A percentile compares a stretch with the other conserved stretches of the same genome.
phyloP scores from a whole-genome alignment of 2,329 filamentous ascomycete species.

The Pestalotiopsis sp. region DNA sequence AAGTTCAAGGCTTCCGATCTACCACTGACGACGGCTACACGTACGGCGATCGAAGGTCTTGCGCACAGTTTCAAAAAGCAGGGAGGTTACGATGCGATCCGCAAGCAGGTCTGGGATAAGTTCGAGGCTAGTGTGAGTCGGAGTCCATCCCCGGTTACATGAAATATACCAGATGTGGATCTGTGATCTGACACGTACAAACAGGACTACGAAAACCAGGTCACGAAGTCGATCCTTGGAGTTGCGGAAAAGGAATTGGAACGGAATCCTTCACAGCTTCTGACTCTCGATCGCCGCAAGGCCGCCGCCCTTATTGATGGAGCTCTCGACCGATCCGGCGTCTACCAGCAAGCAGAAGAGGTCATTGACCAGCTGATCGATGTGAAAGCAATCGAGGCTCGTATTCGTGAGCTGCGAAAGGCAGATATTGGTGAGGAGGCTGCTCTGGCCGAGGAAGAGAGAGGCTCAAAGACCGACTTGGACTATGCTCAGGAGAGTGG shows the following conservation, averaged over 20 bases:
- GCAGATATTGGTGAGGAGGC: constrained; percentile 71
- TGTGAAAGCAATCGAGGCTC: constrained; percentile 66
- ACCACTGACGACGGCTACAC: constrained; percentile 72
- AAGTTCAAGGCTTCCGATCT: constrained; percentile 77
- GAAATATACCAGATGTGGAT: background rate
- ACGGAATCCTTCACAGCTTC: constrained; percentile 69
- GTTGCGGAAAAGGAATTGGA: constrained; percentile 76
- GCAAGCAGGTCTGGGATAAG: constrained; percentile 76
- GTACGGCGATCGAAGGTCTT: constrained; percentile 72
- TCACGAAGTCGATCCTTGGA: constrained; percentile 68
- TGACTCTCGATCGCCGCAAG: constrained; percentile 74
- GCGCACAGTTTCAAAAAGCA: constrained; percentile 87
- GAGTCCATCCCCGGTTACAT: background rate
- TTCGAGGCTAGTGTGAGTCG: constrained; percentile 68
- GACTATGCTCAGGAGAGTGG: constrained; percentile 72
- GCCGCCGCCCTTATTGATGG: constrained; percentile 78
- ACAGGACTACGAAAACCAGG: constrained; percentile 70
- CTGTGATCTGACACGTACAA: background rate
- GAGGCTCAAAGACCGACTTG: constrained; percentile 73
- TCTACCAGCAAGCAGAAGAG: constrained; percentile 72
- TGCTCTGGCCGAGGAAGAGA: constrained; percentile 64
- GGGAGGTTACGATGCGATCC: constrained; percentile 77
- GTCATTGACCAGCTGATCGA: constrained; percentile 72
- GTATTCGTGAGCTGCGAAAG: constrained; percentile 69
- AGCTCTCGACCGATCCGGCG: constrained; percentile 73